Evolutionary conservation across 306 rosid genomes (phyloP), one percentile per base, ranked within the genome.

Genomic region (Fagus crenata): DNA sequence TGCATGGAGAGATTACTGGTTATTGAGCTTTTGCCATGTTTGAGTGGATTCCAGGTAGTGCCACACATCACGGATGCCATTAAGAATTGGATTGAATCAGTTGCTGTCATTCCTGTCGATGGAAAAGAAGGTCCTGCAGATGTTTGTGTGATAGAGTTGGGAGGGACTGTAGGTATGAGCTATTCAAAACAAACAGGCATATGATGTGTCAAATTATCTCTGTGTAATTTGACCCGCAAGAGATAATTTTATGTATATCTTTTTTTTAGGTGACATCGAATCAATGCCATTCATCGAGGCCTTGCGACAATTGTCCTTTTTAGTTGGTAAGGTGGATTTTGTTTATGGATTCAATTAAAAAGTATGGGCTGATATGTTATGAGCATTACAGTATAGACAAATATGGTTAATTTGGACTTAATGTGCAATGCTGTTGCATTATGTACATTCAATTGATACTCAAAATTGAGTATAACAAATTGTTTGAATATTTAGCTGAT

Each of bases 281-380:
- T 96, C 99, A 68, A 96, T 92, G 99, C 99, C 99, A 35, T 96
- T 96, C 81, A 86, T 92, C 65, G 99, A 96, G 86, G 96, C 98
- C 80, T 80, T 96, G 22, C 89, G 99, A 36, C 98, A 92, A 46
- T 81, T 96, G 77, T 96, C 98, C 43, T 96, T 96, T 77, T 88
- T 89, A 53, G 97, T 96, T 69, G 99, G 99, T 96, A 91, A 84
- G 91, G 28, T 77, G 43, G 53, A 4, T 55, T 0, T 42, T 63
- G 9, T 4, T 31, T 35, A 2, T n/a, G 56, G 68, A n/a, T 42
- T 42, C 22, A n/a, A 63, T 42, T 1, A 39, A 63, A 63, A 36
- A 58, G 14, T 6, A 13, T 4, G 28, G 43, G 22, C 71, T 37
- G 5, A 39, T 67, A 15, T 22, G 3, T 42, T 43, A 28, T 31